Conservation (phyloP, 2,329 filamentous ascomycete species). For the Lecanicillium sp. region DNA sequence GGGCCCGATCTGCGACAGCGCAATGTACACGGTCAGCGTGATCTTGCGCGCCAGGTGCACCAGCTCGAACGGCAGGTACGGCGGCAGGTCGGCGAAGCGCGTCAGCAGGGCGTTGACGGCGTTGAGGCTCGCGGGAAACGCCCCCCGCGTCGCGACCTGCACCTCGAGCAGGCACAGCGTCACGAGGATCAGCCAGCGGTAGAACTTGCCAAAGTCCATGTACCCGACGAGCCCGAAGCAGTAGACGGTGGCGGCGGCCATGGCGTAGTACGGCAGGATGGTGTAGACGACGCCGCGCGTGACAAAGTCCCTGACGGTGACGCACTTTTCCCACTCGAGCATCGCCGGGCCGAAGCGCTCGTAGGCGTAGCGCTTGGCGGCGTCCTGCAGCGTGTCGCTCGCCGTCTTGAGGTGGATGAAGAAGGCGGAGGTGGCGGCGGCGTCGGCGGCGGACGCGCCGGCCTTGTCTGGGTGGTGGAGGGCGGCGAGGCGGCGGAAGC, state of each 20-base stretch:
- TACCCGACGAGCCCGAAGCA: conserved; percentile 59
- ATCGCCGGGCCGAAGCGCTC: conserved; percentile 78
- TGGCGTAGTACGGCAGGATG: conserved; percentile 55
- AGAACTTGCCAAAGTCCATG: conserved; percentile 60
- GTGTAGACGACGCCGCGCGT: conserved; percentile 54
- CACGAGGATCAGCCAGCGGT: conserved; percentile 55
- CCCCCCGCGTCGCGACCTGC: conserved; percentile 48
- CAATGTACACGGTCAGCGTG: conserved; percentile 74
- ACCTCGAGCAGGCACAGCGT: conserved; percentile 52
- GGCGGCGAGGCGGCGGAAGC: conserved; percentile 71
- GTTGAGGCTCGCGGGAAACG: conserved; percentile 40
- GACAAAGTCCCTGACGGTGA: conserved; percentile 68
- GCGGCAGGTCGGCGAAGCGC: conserved; percentile 39
- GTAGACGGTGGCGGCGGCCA: conserved; percentile 53
- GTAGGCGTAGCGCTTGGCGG: conserved; percentile 76
- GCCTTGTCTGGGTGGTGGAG: conserved; percentile 82
- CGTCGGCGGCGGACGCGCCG: conserved; percentile 26
- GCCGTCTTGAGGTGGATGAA: conserved; percentile 82
- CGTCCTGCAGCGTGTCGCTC: conserved; percentile 74
- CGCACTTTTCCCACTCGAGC: conserved; percentile 57
- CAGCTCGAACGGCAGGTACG: conserved; percentile 80
- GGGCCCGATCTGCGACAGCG: conserved; percentile 73
- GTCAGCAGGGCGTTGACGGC: conserved; percentile 40
- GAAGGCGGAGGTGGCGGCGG: conserved; percentile 33
- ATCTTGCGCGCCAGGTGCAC: conserved; percentile 69